phyloP scores from a whole-genome alignment of 306 rosid genomes.

The Quercus agrifolia region DNA sequence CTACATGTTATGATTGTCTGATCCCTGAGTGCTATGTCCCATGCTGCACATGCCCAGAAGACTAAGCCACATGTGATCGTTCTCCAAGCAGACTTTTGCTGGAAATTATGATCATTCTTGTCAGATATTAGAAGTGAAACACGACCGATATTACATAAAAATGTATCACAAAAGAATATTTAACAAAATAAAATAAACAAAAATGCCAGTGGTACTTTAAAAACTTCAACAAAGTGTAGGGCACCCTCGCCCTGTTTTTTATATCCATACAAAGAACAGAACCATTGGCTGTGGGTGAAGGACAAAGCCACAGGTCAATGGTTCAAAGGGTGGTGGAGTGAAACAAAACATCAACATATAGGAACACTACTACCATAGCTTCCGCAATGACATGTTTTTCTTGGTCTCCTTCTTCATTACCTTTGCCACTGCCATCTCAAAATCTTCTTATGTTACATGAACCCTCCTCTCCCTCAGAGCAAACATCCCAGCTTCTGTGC shows the following conservation, averaged over 20 bases:
- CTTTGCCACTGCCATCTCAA: slow-evolving; percentile 99
- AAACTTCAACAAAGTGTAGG: neutral
- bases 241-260: neutral
- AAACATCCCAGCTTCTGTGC: slow-evolving; percentile 99
- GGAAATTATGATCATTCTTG: neutral
- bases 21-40: no score
- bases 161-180: neutral
- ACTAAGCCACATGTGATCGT: no score
- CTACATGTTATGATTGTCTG: no score
- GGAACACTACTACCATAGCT: slow-evolving; percentile 79
- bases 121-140: neutral
- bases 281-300: neutral
- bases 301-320: neutral
- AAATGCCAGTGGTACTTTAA: neutral
- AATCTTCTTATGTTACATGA: slow-evolving; percentile 95
- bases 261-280: neutral
- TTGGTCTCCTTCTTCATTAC: slow-evolving; percentile 98
- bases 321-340: neutral
- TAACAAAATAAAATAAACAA: neutral
- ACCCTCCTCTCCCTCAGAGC: slow-evolving; percentile 96
- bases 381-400: slow-evolving; percentile 94
- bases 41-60: no score
- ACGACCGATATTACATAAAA: neutral
- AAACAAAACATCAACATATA: neutral
- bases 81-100: neutral